Evolutionary conservation across 768 basidiomycete genomes (phyloP), one percentile per base, ranked within the genome.

Genomic region (Psilocybe tampanensis): DNA sequence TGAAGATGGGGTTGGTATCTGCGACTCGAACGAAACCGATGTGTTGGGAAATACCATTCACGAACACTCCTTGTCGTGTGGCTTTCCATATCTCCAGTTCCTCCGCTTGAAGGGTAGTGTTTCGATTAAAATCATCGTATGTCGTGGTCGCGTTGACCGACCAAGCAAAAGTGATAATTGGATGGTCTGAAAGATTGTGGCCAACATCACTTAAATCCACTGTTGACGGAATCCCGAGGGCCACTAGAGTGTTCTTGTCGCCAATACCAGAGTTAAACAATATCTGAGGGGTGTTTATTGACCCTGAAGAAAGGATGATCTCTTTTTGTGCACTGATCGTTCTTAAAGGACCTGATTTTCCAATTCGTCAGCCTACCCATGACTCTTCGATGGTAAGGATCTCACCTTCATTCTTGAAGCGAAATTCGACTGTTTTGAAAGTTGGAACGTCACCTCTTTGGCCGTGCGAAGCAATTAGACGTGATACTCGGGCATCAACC

Each of bases 251-350:
- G 4, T 50, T 52, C 5, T 51, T 21, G 22, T 70, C 62, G 13
- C 76, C 75, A 39, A 77, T 73, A 4, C 74, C 74, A 2, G 73
- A 74, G 43, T 72, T 68, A 34, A 72, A 23, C 3, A 76, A 63
- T 17, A 77, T 66, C 17, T 63, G 66, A 1, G 76, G 74, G 0
- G 74, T 77, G 17, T 66, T 68, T 34, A 76, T 63, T 9, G 70
- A 59, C 1, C 77, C 76, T 11, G 74, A 72, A 6, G 74, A 74
- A 5, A 77, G 64, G 34, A 76, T 67, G 18, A 76, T 58, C 50
- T 77, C 75, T 33, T 73, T 73, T 1, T 15, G 50, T 0, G 73
- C 74, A 1, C 54, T 66, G 12, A 71, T 41, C 2, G 54, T 50
- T 43, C 33, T 29, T 5, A 52, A 43, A 17, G 55, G 44, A 12